Conservation (phyloP, 2,329 filamentous ascomycete species). For the Trichoderma lentiforme region DNA sequence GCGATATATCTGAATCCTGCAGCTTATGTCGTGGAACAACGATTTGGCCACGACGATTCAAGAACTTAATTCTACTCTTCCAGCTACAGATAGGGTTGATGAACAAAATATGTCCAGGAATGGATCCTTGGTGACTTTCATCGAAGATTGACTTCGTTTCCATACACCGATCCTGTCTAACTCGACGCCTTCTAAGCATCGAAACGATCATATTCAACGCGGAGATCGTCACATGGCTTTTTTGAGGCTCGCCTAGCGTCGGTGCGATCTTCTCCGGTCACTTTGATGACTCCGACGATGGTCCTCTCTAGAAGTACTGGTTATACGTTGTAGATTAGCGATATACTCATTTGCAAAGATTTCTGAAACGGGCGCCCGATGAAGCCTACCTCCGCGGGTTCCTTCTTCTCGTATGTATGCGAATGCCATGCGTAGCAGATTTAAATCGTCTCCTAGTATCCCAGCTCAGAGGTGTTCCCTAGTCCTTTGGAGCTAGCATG, state of each 20-base stretch:
- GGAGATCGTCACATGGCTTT: background rate
- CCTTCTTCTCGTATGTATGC: background rate
- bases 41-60: background rate
- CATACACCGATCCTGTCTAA: background rate
- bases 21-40: background rate
- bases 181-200: background rate
- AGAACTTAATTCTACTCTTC: background rate
- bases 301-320: background rate
- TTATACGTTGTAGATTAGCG: background rate
- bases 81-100: background rate
- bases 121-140: background rate
- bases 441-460: background rate
- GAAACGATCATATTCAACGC: background rate
- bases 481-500: constrained; percentile 65
- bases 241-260: background rate
- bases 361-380: background rate
- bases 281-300: background rate
- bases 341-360: background rate
- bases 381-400: background rate
- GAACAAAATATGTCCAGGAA: background rate
- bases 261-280: background rate
- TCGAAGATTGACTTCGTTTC: background rate
- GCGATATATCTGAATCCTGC: background rate
- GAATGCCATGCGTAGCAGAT: background rate
- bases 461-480: constrained; percentile 14